Base-by-base conservation (phyloP, 345 rosid genomes). In the Euphorbia peplus region DNA sequence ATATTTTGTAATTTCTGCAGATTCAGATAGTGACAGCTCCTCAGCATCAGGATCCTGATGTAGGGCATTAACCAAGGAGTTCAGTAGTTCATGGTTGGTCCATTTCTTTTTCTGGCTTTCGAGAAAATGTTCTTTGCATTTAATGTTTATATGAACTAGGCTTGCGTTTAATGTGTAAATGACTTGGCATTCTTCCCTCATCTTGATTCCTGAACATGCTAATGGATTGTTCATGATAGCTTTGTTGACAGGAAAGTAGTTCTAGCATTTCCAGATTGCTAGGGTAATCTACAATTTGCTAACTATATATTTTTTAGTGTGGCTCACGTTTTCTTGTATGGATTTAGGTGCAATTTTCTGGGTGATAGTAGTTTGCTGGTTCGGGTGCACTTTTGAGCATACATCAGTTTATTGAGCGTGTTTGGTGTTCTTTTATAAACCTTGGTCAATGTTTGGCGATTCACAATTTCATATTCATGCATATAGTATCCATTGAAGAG, bases 11-110 rank as follows among this genome's bases (percentile, higher is more conserved):
- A 22, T 64, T 52, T n/a, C 70, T 81, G 80, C 89, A 88, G 96
- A 91, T 75, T 89, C 97, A 41, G 99, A 95, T 77, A 88, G 91
- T 54, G 98, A 90, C 41, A 90, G 90, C 75, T 87, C 96, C 76
- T 92, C 98, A 9, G 86, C 87, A 22, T 88, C 98, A 74, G 98
- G 87, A 64, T 90, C 97, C 97, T 80, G 97, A 91, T 75, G 83
- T 75, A 57, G 85, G 85, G 64, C 81, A 82, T 60, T 82, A 80
- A 60, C 81, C 69, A 52, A 76, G 78, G 64, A 62, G 72, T 46
- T 61, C 37, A 68, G 61, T 77, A 67, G 64, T 75, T 48, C 3
- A 67, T 70, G 83, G 84, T 82, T 63, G 59, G 59, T 29, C 22
- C 22, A 18, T 63, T 50, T 39, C 47, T 48, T 53, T 26, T 48